These are phyloP conservation scores for Hsuehochloa calcarea DNA, from an alignment of 176 grass and related monocot species.

Conservation along the genomic window DNA sequence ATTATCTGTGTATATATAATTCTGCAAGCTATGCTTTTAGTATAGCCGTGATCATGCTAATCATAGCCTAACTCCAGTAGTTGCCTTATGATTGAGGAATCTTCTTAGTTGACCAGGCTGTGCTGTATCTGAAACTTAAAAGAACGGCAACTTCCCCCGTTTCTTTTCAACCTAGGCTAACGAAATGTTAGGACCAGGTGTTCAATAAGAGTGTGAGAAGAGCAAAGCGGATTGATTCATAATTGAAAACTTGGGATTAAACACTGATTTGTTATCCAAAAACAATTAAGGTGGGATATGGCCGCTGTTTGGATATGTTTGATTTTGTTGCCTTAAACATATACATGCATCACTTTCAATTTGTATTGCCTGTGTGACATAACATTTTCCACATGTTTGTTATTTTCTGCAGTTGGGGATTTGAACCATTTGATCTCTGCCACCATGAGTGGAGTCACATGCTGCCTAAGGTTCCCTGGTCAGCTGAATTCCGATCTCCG, in stretches of 20 bases:
- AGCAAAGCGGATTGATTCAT: not conserved
- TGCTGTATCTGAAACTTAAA: not conserved
- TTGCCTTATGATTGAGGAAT: not conserved
- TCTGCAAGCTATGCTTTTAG: not conserved
- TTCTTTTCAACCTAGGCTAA: not conserved
- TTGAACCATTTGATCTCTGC: conserved; percentile 85
- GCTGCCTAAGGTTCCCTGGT: conserved; percentile 80
- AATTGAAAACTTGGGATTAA: not conserved
- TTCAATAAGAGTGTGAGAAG: not conserved
- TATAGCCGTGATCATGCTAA: not conserved
- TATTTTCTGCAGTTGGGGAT: conserved; percentile 68
- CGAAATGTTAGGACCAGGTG: not conserved
- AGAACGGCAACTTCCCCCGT: not conserved
- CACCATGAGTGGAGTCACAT: conserved; percentile 83
- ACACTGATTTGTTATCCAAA: not conserved
- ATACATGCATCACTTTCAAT: not conserved
- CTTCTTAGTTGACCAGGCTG: not conserved
- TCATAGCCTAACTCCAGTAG: not conserved
- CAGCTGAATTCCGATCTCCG: conserved; percentile 74
- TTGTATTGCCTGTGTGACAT: not conserved
- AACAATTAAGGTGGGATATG: not conserved
- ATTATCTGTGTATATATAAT: not conserved
- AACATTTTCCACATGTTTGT: not conserved
- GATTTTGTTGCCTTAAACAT: not conserved
- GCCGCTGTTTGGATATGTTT: not conserved